These are phyloP conservation scores for Viola pubescens DNA, from an alignment of 441 rosid genomes.

Conservation along the genomic window DNA sequence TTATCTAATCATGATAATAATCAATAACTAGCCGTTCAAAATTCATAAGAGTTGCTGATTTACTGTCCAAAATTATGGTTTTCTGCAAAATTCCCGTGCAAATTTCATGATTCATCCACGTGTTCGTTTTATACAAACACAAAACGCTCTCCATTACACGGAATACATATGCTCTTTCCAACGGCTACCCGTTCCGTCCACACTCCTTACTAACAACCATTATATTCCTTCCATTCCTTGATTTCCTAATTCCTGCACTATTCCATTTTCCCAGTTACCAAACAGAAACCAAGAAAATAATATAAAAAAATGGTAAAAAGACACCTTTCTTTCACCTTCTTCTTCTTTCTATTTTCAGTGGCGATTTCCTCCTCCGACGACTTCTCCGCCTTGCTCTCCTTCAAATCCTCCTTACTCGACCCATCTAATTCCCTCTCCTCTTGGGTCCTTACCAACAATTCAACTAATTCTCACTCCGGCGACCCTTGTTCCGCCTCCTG, in stretches of 20 bases:
- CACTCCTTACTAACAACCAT: not conserved
- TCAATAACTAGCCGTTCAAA: no score
- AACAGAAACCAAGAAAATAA: constrained; percentile 4
- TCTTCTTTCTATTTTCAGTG: constrained; percentile 3
- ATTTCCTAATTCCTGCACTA: no score
- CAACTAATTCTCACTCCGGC: constrained; percentile 5
- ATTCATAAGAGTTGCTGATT: no score
- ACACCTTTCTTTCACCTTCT: not conserved
- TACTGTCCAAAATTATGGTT: no score
- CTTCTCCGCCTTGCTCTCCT: constrained; percentile 19
- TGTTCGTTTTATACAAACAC: constrained; percentile 1
- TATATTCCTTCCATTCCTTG: not conserved
- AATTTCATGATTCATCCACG: not conserved
- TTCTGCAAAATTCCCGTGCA: no score
- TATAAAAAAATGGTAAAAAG: not conserved
- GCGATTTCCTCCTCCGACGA: constrained; percentile 19
- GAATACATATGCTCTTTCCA: not conserved
- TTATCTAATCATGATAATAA: no score
- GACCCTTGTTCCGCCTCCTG: constrained; percentile 28
- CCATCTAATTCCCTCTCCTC: constrained; percentile 17
- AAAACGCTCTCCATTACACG: constrained; percentile 12
- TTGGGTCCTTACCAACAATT: constrained; percentile 17
- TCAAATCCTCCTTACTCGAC: constrained; percentile 22
- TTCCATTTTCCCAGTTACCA: no score
- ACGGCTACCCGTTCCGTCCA: constrained; percentile 13